phyloP scores from a whole-genome alignment of 257 asterid genomes.

The Penstemon eatonii region DNA sequence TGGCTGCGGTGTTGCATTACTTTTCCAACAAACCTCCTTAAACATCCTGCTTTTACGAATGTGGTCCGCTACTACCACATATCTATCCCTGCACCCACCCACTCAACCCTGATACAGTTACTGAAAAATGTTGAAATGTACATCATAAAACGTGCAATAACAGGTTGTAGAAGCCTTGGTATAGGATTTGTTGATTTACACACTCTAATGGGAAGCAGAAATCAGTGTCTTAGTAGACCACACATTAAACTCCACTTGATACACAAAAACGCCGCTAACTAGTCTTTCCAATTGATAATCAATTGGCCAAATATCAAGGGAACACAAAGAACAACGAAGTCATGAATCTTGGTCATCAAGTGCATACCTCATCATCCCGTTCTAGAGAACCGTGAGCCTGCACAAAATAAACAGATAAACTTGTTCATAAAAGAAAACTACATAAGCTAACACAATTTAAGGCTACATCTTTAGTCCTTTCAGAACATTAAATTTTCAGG shows the following conservation, averaged over 20 bases:
- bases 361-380: slow-evolving; percentile 73
- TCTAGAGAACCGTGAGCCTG: slow-evolving; percentile 77
- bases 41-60: not conserved
- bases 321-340: slow-evolving; percentile 10
- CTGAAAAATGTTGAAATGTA: slow-evolving; percentile 3
- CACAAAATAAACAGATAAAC: slow-evolving; percentile 30
- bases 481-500: slow-evolving; percentile 11
- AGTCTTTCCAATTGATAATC: slow-evolving; percentile 17
- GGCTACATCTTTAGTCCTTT: slow-evolving; percentile 15
- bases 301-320: slow-evolving; percentile 15
- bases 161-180: slow-evolving; percentile 7
- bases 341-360: slow-evolving; percentile 15
- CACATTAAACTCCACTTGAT: not conserved
- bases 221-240: not conserved
- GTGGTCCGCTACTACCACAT: slow-evolving; percentile 6
- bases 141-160: not conserved
- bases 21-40: slow-evolving; percentile 1
- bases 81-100: slow-evolving; percentile 1
- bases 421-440: slow-evolving; percentile 19
- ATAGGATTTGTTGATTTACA: not conserved
- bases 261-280: slow-evolving; percentile 8
- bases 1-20: slow-evolving; percentile 1
- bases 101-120: slow-evolving; percentile 19
- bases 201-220: not conserved
- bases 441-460: slow-evolving; percentile 17